A percentile compares a stretch with the other conserved stretches of the same genome.
These are phyloP conservation scores for Aspergillus eucalypticola DNA, from an alignment of 2,329 filamentous ascomycete species.

Conservation along the genomic window DNA sequence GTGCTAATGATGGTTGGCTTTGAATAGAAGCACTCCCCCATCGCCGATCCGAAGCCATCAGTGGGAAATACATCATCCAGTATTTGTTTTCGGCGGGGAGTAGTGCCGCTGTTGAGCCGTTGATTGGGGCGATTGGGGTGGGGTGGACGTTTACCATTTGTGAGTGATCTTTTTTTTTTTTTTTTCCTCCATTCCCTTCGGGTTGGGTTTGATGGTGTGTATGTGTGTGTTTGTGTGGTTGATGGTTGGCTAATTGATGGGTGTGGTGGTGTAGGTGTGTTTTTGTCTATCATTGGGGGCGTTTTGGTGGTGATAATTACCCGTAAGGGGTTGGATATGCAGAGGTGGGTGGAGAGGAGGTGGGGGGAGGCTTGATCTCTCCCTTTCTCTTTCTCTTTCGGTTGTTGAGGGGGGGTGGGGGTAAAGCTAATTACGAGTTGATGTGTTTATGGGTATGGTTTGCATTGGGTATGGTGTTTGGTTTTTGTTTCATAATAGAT, in stretches of 20 bases:
- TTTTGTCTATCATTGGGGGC: conserved; percentile 31
- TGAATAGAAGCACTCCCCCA: conserved; percentile 44
- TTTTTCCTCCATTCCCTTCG: conserved; percentile 46
- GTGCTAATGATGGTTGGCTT: conserved; percentile 63
- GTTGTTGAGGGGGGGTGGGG: conserved; percentile 4
- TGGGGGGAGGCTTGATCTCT: too few species aligned
- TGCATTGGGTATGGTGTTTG: too few species aligned
- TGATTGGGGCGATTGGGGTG: conserved; percentile 70
- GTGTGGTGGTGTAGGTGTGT: conserved; percentile 24
- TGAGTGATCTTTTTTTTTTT: conserved; percentile 45
- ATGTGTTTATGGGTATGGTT: too few species aligned
- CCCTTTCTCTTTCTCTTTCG: too few species aligned
- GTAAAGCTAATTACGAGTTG: too few species aligned
- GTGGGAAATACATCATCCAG: conserved; percentile 75
- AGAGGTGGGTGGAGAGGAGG: conserved; percentile 34
- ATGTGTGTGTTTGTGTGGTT: too few species aligned
- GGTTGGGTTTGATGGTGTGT: conserved; percentile 29
- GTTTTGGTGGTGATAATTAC: conserved; percentile 30
- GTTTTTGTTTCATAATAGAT: too few species aligned
- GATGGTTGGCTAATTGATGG: not conserved
- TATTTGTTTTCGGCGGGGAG: conserved; percentile 73
- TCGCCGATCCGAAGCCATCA: conserved; percentile 69
- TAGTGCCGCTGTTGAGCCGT: conserved; percentile 70
- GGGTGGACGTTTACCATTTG: conserved; percentile 80
- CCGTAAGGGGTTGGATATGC: conserved; percentile 36